phyloP scores from a whole-genome alignment of 208 protist genomes.

The Crithidia sp. region DNA sequence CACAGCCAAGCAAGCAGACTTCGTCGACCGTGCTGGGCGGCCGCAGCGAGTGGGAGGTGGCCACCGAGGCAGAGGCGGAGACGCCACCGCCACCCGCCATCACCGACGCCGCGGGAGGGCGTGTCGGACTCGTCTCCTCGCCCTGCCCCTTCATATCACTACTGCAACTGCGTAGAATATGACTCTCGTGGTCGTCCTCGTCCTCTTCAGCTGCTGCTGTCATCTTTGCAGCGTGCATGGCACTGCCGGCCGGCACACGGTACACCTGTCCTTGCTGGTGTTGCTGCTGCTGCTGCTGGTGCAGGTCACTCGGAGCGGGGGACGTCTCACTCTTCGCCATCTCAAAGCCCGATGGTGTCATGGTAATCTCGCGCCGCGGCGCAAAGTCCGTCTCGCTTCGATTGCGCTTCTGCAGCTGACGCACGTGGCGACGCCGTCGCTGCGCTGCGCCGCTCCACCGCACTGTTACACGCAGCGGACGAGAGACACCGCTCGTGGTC shows the following conservation, averaged over 20 bases:
- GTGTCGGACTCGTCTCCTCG: neutral
- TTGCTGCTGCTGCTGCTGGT: neutral
- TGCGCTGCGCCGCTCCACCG: slow-evolving; percentile 30
- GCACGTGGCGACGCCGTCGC: slow-evolving; percentile 15
- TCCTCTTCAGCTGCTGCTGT: slow-evolving; percentile 1
- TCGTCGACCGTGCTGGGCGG: slow-evolving; percentile 15
- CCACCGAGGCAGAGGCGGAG: slow-evolving; percentile 8
- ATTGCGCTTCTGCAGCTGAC: neutral
- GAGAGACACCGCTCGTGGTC: slow-evolving; percentile 2
- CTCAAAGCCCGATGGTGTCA: slow-evolving; percentile 4
- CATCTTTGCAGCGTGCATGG: neutral
- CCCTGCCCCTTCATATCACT: slow-evolving; percentile 5
- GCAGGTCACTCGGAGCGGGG: neutral
- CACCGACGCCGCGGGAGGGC: neutral
- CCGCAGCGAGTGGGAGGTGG: slow-evolving; percentile 17
- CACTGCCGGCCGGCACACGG: too few relatives aligned
- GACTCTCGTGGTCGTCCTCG: neutral
- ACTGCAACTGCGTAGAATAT: slow-evolving; percentile 10
- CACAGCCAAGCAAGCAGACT: slow-evolving; percentile 1
- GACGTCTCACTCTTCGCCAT: neutral
- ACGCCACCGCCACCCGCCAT: slow-evolving; percentile 4
- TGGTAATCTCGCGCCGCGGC: slow-evolving; percentile 3
- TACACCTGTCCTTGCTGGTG: neutral
- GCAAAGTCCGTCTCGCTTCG: neutral
- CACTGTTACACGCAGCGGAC: slow-evolving; percentile 22